These are phyloP conservation scores for Coemansia sp. DNA, from an alignment of 192 early-diverging fungal genomes.

Conservation along the genomic window DNA sequence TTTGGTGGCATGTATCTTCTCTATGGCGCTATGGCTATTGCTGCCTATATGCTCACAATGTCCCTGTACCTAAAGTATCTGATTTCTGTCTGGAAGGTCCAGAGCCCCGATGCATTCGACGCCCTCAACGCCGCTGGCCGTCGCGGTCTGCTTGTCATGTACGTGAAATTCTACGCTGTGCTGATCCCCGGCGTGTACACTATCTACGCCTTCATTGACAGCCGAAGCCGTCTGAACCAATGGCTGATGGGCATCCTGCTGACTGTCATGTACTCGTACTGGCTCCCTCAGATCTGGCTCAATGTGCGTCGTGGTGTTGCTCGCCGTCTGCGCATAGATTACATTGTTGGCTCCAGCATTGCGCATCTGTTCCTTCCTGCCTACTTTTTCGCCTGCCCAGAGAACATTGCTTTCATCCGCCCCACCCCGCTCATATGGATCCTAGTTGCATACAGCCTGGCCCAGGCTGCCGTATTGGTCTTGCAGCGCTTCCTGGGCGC, in stretches of 20 bases:
- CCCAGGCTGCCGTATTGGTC: conserved; percentile 62
- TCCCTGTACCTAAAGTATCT: conserved; percentile 72
- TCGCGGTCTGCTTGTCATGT: conserved; percentile 25
- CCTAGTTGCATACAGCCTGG: conserved; percentile 56
- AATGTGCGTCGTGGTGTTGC: conserved; percentile 66
- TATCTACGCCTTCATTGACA: conserved; percentile 61
- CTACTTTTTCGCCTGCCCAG: conserved; percentile 57
- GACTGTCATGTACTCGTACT: conserved; percentile 64
- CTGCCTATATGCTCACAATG: conserved; percentile 67
- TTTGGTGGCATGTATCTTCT: conserved; percentile 58
- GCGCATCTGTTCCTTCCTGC: conserved; percentile 61
- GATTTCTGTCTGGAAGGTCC: conserved; percentile 65
- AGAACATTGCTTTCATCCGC: conserved; percentile 44
- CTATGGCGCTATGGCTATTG: conserved; percentile 61
- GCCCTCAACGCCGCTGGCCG: conserved; percentile 28
- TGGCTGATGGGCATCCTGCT: conserved; percentile 49
- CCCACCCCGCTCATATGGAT: conserved; percentile 54
- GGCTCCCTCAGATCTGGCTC: conserved; percentile 79
- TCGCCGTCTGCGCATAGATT: conserved; percentile 58
- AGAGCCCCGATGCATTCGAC: conserved; percentile 59
- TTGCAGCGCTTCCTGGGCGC: conserved; percentile 70
- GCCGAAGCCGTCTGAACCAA: conserved; percentile 50
- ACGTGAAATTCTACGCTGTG: conserved; percentile 48
- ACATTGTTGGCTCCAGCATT: conserved; percentile 60
- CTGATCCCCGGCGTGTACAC: conserved; percentile 62